A percentile compares a stretch with the other conserved stretches of the same genome.
Evolutionary conservation across 371 early-diverging fungal genomes (phyloP).

Genomic region (Mucor mucedo): DNA sequence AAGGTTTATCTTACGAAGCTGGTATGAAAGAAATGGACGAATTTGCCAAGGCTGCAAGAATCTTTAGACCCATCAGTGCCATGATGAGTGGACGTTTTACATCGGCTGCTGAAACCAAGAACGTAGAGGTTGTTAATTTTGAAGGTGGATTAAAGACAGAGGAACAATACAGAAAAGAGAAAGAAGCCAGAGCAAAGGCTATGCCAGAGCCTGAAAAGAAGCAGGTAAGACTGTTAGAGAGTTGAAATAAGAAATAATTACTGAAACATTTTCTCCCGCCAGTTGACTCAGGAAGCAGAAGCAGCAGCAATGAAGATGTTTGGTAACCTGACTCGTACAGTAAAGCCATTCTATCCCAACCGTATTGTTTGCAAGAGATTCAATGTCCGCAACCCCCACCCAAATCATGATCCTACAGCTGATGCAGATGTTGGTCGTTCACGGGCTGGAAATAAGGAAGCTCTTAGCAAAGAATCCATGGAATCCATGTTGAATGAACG

Average conservation of each 20-base stretch:
- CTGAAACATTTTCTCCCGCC: not conserved
- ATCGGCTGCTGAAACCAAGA: constrained; percentile 45
- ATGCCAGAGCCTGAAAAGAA: constrained; percentile 32
- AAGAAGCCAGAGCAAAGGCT: constrained; percentile 34
- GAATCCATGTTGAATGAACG: constrained; percentile 53
- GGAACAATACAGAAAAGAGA: constrained; percentile 49
- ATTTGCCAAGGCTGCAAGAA: constrained; percentile 82
- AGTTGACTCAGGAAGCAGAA: constrained; percentile 63
- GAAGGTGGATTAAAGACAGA: constrained; percentile 63
- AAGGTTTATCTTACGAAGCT: constrained; percentile 59
- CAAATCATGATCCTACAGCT: constrained; percentile 48
- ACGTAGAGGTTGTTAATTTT: constrained; percentile 40
- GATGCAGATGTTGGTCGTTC: constrained; percentile 37
- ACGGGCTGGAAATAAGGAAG: constrained; percentile 49
- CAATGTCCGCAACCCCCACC: constrained; percentile 80
- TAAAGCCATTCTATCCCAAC: constrained; percentile 67
- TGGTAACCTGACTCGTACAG: constrained; percentile 74
- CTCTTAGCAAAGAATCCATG: constrained; percentile 66
- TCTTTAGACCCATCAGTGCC: constrained; percentile 76
- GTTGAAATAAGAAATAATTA: too few species aligned
- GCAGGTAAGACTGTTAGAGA: constrained; percentile 13
- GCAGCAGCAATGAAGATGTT: constrained; percentile 79
- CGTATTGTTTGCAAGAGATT: constrained; percentile 84
- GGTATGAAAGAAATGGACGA: constrained; percentile 75
- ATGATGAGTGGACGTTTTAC: constrained; percentile 87